Conservation (phyloP, 2,329 filamentous ascomycete species). For the Herpomyces periplanetae region DNA sequence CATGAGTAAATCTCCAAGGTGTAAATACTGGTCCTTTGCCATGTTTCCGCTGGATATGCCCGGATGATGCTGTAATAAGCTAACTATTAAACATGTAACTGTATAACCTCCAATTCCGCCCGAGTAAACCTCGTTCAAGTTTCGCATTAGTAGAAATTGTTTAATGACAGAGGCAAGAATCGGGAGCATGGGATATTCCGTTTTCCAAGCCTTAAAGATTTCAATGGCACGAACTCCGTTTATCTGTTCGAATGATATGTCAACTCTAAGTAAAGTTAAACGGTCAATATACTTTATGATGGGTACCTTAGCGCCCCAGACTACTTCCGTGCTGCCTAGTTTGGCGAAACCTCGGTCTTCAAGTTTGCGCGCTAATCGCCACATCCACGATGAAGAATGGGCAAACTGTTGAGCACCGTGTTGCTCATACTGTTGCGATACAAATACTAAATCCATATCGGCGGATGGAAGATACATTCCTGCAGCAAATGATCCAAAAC, state of each 20-base stretch:
- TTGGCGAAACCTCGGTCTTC: slow-evolving; percentile 16
- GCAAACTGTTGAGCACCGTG: slow-evolving; percentile 12
- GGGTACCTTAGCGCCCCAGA: slow-evolving; percentile 41
- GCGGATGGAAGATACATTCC: slow-evolving; percentile 32
- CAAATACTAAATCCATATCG: slow-evolving; percentile 72
- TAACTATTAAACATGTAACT: slow-evolving; percentile 67
- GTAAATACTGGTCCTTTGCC: slow-evolving; percentile 16
- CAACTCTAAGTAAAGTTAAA: slow-evolving; percentile 38
- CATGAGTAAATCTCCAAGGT: slow-evolving; percentile 43
- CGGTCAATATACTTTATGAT: slow-evolving; percentile 63
- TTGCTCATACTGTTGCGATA: slow-evolving; percentile 18
- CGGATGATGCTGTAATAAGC: slow-evolving; percentile 44
- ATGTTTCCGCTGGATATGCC: slow-evolving; percentile 20
- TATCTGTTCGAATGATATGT: slow-evolving; percentile 74
- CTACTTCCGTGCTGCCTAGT: slow-evolving; percentile 19
- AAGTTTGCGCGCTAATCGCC: slow-evolving; percentile 20
- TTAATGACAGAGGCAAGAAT: slow-evolving; percentile 58
- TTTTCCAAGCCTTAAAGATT: slow-evolving; percentile 45
- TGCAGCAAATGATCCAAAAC: slow-evolving; percentile 80
- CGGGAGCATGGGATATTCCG: slow-evolving; percentile 43
- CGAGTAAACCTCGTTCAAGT: slow-evolving; percentile 56
- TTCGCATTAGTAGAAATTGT: slow-evolving; percentile 60
- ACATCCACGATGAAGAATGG: slow-evolving; percentile 15
- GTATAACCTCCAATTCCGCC: slow-evolving; percentile 80
- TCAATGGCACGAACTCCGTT: slow-evolving; percentile 39